Conservation (phyloP, 768 basidiomycete genomes). For the Mycena filopes region DNA sequence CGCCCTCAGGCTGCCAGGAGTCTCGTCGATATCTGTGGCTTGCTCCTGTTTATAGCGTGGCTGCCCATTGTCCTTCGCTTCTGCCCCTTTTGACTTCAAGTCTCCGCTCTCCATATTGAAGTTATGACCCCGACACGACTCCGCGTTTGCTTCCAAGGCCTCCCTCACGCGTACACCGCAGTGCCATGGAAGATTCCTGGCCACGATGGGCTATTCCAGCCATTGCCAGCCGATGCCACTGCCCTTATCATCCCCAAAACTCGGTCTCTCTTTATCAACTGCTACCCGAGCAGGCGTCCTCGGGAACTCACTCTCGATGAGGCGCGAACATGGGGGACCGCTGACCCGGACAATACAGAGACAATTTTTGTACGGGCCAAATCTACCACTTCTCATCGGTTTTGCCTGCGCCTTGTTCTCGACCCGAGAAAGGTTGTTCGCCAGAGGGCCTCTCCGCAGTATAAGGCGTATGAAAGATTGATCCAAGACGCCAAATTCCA, state of each 20-base stretch:
- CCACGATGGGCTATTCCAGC: background rate
- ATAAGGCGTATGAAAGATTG: background rate
- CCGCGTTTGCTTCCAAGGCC: background rate
- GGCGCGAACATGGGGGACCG: background rate
- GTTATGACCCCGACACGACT: constrained; percentile 7
- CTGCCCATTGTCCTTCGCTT: too few species aligned
- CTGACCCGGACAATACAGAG: background rate
- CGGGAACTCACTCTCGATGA: background rate
- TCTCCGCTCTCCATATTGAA: too few species aligned
- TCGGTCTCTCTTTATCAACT: constrained; percentile 3
- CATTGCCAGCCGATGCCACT: background rate
- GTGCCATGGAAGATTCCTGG: background rate
- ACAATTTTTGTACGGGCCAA: background rate
- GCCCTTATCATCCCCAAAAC: background rate
- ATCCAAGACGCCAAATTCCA: constrained; percentile 18
- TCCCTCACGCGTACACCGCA: background rate
- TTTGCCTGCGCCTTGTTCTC: constrained; percentile 12
- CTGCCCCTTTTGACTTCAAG: too few species aligned
- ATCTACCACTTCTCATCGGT: background rate
- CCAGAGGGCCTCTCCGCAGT: background rate
- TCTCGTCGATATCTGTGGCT: too few species aligned
- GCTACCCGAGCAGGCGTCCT: background rate
- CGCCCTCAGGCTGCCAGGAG: too few species aligned
- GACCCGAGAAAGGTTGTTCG: background rate
- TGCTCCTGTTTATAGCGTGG: too few species aligned